These are phyloP conservation scores for Amanita jacksonii DNA, from an alignment of 768 basidiomycete genomes.

Conservation along the genomic window DNA sequence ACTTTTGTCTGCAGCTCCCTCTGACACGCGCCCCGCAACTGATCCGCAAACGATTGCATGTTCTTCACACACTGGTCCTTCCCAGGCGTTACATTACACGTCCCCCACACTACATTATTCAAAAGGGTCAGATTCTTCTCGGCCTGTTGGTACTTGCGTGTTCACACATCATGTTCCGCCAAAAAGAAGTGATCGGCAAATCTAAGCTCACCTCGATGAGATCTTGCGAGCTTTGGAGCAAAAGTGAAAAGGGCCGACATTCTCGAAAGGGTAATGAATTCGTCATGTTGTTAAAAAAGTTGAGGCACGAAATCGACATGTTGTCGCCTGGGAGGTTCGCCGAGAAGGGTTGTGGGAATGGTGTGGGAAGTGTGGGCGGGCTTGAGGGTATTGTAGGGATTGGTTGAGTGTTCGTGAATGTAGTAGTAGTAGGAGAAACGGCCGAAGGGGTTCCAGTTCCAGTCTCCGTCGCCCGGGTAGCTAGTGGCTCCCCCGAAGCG, in stretches of 20 bases:
- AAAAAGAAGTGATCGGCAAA: background rate
- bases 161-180: background rate
- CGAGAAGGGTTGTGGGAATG: conserved; percentile 74
- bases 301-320: conserved; percentile 50
- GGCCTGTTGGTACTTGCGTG: conserved; percentile 32
- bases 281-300: conserved; percentile 75
- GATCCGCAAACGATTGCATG: conserved; percentile 54
- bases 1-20: conserved; percentile 47
- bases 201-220: conserved; percentile 43
- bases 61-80: conserved; percentile 49
- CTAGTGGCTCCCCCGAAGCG: background rate
- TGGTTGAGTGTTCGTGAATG: conserved; percentile 14
- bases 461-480: conserved; percentile 14
- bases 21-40: conserved; percentile 41
- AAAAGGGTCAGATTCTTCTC: conserved; percentile 51
- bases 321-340: conserved; percentile 55
- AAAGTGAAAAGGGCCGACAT: conserved; percentile 70
- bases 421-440: conserved; percentile 13
- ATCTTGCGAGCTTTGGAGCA: conserved; percentile 41
- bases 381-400: conserved; percentile 41
- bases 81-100: conserved; percentile 53
- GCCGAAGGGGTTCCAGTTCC: conserved; percentile 9
- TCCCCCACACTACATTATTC: conserved; percentile 69
- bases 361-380: conserved; percentile 52
- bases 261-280: conserved; percentile 45